phyloP scores from a whole-genome alignment of 305 asterid species.

The Fraxinus platypoda region DNA sequence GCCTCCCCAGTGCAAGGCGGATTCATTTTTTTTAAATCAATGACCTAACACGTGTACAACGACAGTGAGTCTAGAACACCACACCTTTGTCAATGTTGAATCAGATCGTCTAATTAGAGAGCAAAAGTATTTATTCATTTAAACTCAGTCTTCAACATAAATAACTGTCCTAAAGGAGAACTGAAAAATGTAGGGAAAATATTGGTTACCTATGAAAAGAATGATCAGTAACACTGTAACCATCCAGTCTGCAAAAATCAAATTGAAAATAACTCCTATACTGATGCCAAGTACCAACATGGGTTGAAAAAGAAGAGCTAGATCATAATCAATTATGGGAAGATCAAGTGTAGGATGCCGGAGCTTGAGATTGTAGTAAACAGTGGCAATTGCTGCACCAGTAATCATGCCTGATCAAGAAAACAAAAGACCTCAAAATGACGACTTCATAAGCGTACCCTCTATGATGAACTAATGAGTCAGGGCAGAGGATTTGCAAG shows the following conservation, averaged over 20 bases:
- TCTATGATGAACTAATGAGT: not conserved
- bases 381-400: not conserved
- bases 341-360: not conserved
- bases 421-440: not conserved
- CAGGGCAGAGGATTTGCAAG: not conserved
- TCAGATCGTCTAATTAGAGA: not conserved
- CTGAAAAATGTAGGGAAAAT: not conserved
- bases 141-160: not conserved
- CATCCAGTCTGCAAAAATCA: conserved; percentile 69
- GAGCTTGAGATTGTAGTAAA: not conserved
- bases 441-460: not conserved
- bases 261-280: conserved; percentile 28
- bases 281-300: not conserved
- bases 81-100: not conserved
- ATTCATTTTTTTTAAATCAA: not conserved
- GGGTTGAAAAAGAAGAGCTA: not conserved
- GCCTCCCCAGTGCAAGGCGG: not conserved
- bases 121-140: not conserved
- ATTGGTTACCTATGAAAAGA: conserved; percentile 50
- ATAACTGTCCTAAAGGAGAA: conserved; percentile 1
- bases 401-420: not conserved
- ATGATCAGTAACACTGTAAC: conserved; percentile 50
- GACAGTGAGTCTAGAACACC: not conserved
- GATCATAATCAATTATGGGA: not conserved
- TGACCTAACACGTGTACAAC: not conserved